These are phyloP conservation scores for Mycena chlorophos DNA, from an alignment of 768 basidiomycete species.

Conservation along the genomic window DNA sequence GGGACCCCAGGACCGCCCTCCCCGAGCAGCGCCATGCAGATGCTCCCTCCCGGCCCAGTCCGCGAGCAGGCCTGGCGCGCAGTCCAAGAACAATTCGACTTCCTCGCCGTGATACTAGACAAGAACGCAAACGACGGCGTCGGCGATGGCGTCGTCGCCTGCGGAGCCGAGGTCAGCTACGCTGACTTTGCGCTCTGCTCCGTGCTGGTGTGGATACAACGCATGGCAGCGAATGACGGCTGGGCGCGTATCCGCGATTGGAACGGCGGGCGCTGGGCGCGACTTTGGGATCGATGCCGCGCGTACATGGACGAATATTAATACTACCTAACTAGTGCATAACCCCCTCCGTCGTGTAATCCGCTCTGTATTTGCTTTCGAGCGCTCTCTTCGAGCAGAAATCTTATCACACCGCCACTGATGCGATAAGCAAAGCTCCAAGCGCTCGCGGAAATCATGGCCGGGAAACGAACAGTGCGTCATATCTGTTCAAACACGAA, in stretches of 20 bases:
- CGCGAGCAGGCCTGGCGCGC: conserved; percentile 65
- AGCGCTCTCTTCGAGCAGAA: too few relatives aligned
- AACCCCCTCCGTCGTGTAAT: neutral
- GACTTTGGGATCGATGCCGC: conserved; percentile 60
- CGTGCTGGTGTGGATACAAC: conserved; percentile 72
- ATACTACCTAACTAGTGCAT: conserved; percentile 11
- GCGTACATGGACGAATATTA: conserved; percentile 69
- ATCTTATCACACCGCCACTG: too few relatives aligned
- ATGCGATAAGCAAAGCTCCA: too few relatives aligned
- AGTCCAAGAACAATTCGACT: conserved; percentile 67
- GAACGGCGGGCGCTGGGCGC: conserved; percentile 69
- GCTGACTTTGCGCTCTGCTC: conserved; percentile 76
- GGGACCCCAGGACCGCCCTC: neutral
- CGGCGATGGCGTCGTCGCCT: conserved; percentile 56
- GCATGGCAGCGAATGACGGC: conserved; percentile 70
- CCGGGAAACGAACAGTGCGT: too few relatives aligned
- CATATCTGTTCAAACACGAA: neutral
- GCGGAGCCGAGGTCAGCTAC: conserved; percentile 67
- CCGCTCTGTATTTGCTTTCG: conserved; percentile 4
- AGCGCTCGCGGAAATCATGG: too few relatives aligned
- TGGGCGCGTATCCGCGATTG: conserved; percentile 70
- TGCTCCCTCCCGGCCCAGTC: conserved; percentile 38
- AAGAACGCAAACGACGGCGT: conserved; percentile 60
- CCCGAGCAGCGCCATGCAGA: neutral
- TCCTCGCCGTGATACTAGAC: conserved; percentile 63